Evolutionary conservation across 2,329 filamentous ascomycete genomes (phyloP).

Genomic region (Tolypocladium amazonense): DNA sequence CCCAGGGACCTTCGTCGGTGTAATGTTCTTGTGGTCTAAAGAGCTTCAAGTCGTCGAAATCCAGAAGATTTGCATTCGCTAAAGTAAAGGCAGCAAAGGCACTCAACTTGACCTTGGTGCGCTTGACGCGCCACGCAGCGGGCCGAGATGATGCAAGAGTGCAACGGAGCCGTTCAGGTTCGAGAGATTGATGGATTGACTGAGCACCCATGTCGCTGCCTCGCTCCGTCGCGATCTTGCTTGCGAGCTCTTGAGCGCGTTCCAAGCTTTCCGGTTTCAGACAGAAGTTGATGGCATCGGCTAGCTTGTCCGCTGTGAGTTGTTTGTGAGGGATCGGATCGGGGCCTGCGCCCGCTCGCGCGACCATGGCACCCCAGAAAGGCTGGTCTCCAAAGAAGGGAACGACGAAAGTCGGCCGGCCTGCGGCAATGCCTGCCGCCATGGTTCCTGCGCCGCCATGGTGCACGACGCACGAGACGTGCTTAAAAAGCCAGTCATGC

Average conservation of each 20-base stretch:
- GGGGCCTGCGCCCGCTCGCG: constrained; percentile 61
- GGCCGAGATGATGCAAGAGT: neutral
- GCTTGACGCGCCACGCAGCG: neutral
- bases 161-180: neutral
- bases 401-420: constrained; percentile 74
- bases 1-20: neutral
- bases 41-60: neutral
- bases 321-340: constrained; percentile 58
- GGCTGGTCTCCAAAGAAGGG: constrained; percentile 83
- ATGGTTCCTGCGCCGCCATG: constrained; percentile 85
- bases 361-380: constrained; percentile 73
- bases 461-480: constrained; percentile 72
- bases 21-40: neutral
- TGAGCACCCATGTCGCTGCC: neutral
- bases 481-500: constrained; percentile 82
- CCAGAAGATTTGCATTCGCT: neutral
- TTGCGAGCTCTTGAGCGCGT: neutral
- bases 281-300: constrained; percentile 41
- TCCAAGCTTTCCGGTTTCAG: neutral
- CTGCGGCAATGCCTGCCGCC: constrained; percentile 62
- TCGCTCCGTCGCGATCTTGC: neutral
- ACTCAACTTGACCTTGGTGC: neutral
- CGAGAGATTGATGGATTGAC: neutral
- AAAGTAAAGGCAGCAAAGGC: neutral
- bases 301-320: constrained; percentile 55